Conservation (phyloP, 23 red algal species). For the Agarophyton chilense region DNA sequence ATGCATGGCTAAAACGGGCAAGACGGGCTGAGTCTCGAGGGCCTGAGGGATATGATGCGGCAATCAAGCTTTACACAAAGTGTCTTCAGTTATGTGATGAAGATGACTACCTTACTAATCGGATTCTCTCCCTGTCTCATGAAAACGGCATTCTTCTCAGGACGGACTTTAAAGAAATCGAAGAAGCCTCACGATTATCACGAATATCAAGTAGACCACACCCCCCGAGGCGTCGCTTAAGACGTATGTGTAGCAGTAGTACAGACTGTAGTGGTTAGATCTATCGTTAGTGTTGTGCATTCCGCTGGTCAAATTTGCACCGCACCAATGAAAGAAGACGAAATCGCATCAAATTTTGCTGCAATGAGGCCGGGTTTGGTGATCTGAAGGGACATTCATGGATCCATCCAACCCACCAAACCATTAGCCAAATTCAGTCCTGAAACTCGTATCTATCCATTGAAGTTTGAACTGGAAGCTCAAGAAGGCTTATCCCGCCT, state of each 20-base stretch:
- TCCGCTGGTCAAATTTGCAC: not conserved
- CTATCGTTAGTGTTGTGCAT: not conserved
- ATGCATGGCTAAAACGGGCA: not conserved
- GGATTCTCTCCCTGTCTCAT: conserved; percentile 1
- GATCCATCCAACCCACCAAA: too few relatives aligned
- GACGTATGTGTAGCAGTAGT: not conserved
- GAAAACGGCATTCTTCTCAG: not conserved
- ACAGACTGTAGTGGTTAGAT: not conserved
- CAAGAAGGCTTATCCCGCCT: too few relatives aligned
- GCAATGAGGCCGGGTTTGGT: too few relatives aligned
- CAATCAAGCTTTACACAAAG: conserved; percentile 5
- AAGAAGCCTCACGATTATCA: not conserved
- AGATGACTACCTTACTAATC: not conserved
- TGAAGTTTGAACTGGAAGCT: too few relatives aligned
- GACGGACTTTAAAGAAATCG: not conserved
- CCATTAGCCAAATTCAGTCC: too few relatives aligned
- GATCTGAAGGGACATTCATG: too few relatives aligned
- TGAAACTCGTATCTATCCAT: too few relatives aligned
- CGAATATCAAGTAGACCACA: not conserved
- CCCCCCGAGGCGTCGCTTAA: not conserved
- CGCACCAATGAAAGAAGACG: too few relatives aligned
- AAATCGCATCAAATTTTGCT: too few relatives aligned
- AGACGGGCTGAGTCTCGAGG: not conserved
- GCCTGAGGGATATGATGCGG: conserved; percentile 9
- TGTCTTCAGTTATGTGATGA: conserved; percentile 3